Conservation (phyloP, 2,329 filamentous ascomycete genomes). For the Penicillium italicum region DNA sequence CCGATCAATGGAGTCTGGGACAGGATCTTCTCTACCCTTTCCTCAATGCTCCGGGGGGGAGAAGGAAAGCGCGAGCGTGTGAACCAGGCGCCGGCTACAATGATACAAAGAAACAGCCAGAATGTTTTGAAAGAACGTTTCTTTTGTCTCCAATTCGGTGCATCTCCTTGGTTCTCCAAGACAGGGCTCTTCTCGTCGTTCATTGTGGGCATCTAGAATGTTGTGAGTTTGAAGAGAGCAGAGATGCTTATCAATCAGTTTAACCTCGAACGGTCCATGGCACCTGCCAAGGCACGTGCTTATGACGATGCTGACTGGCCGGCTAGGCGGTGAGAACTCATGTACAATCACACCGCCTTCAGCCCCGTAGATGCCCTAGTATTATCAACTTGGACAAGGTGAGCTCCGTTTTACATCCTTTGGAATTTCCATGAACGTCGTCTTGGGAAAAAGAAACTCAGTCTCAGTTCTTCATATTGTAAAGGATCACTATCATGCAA, state of each 20-base stretch:
- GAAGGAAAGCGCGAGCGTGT: slow-evolving; percentile 9
- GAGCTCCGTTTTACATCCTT: background rate
- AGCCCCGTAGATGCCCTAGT: background rate
- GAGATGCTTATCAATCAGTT: slow-evolving; percentile 3
- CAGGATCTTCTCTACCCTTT: slow-evolving; percentile 46
- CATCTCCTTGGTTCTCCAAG: background rate
- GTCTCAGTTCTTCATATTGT: background rate
- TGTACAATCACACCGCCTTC: background rate
- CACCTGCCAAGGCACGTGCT: background rate
- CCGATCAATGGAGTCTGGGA: slow-evolving; percentile 49
- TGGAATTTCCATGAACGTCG: background rate
- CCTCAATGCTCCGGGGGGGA: slow-evolving; percentile 26
- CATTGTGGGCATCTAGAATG: background rate
- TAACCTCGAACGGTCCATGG: background rate
- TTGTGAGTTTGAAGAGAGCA: background rate
- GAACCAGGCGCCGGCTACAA: slow-evolving; percentile 16
- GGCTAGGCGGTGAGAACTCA: background rate
- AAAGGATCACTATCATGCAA: slow-evolving; percentile 27
- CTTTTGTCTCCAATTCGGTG: background rate
- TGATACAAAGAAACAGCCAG: slow-evolving; percentile 10
- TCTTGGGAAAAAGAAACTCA: background rate
- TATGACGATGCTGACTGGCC: background rate
- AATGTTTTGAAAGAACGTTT: background rate
- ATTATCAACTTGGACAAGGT: background rate
- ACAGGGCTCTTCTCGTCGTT: background rate